Base-by-base conservation (phyloP, 1,284 basidiomycete genomes). In the Cryptococcus sp. region DNA sequence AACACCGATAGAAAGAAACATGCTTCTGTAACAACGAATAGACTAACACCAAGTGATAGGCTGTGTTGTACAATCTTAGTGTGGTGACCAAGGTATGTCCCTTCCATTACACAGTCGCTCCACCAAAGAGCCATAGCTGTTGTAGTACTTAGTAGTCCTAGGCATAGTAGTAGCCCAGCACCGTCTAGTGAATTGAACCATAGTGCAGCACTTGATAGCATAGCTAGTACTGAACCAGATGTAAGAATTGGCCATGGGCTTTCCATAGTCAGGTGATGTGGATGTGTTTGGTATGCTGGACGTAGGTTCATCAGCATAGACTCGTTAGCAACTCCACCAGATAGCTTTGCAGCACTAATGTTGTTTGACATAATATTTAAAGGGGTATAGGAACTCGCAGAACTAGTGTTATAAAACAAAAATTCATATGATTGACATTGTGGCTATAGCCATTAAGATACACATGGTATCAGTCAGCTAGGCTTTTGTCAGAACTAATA, bases 41-140 rank as follows among this genome's bases (percentile, higher is more conserved):
- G 35, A 7, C 16, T 21, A 36, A 36, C 35, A 36, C 35, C 35
- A 16, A 36, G 14, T n/a, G 35, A 16, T 9, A 36, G 35, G 18
- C 65, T 65, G 65, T 68, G 65, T 69, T 71, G 69, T 58, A 71
- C 69, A 57, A 63, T 57, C 54, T 69, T 58, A 54, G 69, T 71
- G 51, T 71, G 69, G 47, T 69, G 64, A 51, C 69, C 69, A 62
- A 71, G 56, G 45, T 65, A 67, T 60, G 68, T 68, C 38, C 64
- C 66, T 64, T 69, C 67, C 45, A 58, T 62, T 37, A 66, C 54
- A 47, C 66, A 59, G 51, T 67, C 65, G 63, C 61, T 56, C 59
- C 66, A 67, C 57, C 65, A 68, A 57, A 68, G 48, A 32, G 57
- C 56, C 56, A 69, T 66, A 43, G 60, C 58, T 43, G 47, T 52